phyloP scores from a whole-genome alignment of 352 stramenopile genomes.

The Phytophthora pini region DNA sequence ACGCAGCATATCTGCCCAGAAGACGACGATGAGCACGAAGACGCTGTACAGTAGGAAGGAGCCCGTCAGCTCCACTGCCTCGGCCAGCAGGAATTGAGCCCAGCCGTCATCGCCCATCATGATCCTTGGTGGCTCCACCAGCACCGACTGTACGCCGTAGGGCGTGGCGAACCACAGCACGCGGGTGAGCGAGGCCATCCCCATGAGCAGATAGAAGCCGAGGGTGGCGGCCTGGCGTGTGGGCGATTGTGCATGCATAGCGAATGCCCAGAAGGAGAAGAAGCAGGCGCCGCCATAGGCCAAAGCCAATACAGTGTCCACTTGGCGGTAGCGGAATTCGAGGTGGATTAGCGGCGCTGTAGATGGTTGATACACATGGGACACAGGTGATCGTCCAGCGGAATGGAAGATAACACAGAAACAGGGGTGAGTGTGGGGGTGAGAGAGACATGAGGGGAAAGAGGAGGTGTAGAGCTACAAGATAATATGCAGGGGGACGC shows the following conservation, averaged over 20 bases:
- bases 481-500: conserved; percentile 6
- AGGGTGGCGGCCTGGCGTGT: conserved; percentile 70
- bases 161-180: conserved; percentile 80
- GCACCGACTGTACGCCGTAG: conserved; percentile 74
- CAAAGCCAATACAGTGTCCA: conserved; percentile 79
- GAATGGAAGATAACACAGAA: conserved; percentile 7
- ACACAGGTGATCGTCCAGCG: background rate
- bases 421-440: conserved; percentile 3
- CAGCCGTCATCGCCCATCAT: conserved; percentile 73
- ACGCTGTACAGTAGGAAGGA: conserved; percentile 96
- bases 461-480: conserved; percentile 3
- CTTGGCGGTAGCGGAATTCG: conserved; percentile 82
- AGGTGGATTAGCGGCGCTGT: conserved; percentile 69
- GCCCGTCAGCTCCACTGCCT: conserved; percentile 91
- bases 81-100: conserved; percentile 77
- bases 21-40: conserved; percentile 98
- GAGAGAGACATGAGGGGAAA: conserved; percentile 5
- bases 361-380: conserved; percentile 19
- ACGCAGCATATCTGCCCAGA: conserved; percentile 98
- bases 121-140: conserved; percentile 62
- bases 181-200: conserved; percentile 64
- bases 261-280: conserved; percentile 83
- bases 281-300: conserved; percentile 81
- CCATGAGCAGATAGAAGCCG: conserved; percentile 86
- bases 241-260: conserved; percentile 68